These are phyloP conservation scores for Fraxinus albicans DNA, from an alignment of 305 asterid species.

Conservation along the genomic window DNA sequence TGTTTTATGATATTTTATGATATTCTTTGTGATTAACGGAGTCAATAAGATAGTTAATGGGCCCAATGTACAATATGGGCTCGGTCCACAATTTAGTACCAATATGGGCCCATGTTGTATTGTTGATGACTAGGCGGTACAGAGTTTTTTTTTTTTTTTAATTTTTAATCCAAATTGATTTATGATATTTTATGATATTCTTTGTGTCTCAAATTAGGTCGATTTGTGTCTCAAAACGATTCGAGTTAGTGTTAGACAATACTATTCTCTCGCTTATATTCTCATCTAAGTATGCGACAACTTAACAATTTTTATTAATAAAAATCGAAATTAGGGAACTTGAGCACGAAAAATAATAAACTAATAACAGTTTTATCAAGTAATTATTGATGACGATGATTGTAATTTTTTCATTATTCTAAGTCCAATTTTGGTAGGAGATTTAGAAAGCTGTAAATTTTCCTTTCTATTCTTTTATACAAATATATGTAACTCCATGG, in stretches of 20 bases:
- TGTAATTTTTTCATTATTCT: neutral
- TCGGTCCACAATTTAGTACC: neutral
- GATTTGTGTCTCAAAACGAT: no score
- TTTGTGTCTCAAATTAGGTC: neutral
- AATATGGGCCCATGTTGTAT: neutral
- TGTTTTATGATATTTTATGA: neutral
- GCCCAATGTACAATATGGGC: neutral
- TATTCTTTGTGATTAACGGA: neutral
- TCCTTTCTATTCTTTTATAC: no score
- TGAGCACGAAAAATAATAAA: neutral
- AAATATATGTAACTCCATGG: no score
- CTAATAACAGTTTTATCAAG: no score
- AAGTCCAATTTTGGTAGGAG: neutral
- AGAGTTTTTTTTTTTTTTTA: neutral
- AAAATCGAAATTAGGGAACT: neutral
- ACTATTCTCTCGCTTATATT: neutral
- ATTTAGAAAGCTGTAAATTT: neutral
- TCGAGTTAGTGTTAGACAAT: neutral
- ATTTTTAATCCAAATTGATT: neutral
- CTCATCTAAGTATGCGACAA: neutral
- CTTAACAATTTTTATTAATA: neutral
- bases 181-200: neutral
- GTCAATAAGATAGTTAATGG: neutral
- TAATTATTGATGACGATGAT: no score
- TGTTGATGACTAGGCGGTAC: neutral